Evolutionary conservation across 768 basidiomycete genomes (phyloP), one percentile per base, ranked within the genome.

Genomic region (Tricholomella constricta): DNA sequence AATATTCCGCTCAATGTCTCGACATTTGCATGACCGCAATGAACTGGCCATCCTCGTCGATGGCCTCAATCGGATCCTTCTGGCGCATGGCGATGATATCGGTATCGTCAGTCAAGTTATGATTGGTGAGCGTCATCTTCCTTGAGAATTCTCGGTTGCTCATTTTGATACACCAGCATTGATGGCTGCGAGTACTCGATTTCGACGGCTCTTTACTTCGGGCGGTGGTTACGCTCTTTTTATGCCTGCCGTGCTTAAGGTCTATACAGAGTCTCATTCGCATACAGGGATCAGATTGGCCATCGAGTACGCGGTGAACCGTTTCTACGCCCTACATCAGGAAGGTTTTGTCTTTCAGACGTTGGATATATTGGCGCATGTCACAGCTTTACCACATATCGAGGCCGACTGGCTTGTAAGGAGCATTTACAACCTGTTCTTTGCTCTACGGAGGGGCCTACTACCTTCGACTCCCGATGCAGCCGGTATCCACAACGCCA

Each of bases 311-410:
- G 79, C 85, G 3, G 67, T 82, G 49, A 83, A 79, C 59, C 80
- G 88, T 3, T 91, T 92, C 71, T 87, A 85, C 53, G 84, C 86
- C 1, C 71, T 87, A 3, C 89, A 92, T 60, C 77, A 79, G 46
- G 86, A 89, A 37, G 77, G 84, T 0, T 89, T 91, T 62, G 70
- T 90, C 42, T 91, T 88, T 64, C 89, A 91, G 66, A 80, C 79
- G 35, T 71, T 91, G 58, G 87, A 87, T 56, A 74, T 78, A 17
- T 72, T 86, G 31, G 79, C 82, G 2, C 81, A 81, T 51, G 62
- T 88, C 25, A 65, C 83, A 26, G 74, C 75, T 51, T 62, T 81
- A 10, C 78, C 82, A 2, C 71, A 72, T 10, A 67, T 76, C 19
- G 78, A 86, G 48, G 70, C 66, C 1, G 67, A 76, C 10, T 80